These are phyloP conservation scores for Talaromyces pinophilus DNA, from an alignment of 2,329 filamentous ascomycete genomes.

Conservation along the genomic window DNA sequence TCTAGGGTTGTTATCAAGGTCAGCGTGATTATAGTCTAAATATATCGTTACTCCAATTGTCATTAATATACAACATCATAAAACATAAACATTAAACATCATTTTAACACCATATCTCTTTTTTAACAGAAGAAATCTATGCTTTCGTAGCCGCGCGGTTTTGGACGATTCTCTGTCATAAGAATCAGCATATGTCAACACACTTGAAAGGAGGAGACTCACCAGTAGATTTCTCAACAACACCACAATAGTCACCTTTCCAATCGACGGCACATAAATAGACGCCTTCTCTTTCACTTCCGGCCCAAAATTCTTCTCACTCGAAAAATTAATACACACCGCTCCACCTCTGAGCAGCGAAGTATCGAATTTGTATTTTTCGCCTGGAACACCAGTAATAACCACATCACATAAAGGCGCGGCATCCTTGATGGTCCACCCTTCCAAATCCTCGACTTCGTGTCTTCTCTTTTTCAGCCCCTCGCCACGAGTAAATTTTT, in stretches of 20 bases:
- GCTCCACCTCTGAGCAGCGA: constrained; percentile 82
- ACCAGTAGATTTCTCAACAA: constrained; percentile 86
- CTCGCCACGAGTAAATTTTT: constrained; percentile 86
- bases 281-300: constrained; percentile 93
- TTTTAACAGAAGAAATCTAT: background rate
- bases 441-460: constrained; percentile 80
- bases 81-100: constrained; percentile 8
- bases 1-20: background rate
- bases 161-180: constrained; percentile 7
- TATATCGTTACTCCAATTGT: constrained; percentile 4
- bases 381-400: constrained; percentile 85
- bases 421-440: constrained; percentile 76
- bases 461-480: constrained; percentile 84
- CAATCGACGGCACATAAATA: constrained; percentile 95
- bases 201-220: constrained; percentile 41
- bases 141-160: constrained; percentile 15
- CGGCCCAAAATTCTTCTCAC: constrained; percentile 87
- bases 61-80: constrained; percentile 15
- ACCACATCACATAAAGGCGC: constrained; percentile 89
- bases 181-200: background rate
- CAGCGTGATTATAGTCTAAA: constrained; percentile 1
- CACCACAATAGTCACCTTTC: constrained; percentile 95
- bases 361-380: constrained; percentile 86
- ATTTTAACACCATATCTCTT: background rate
- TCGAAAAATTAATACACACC: constrained; percentile 99